phyloP scores from a whole-genome alignment of 108 stramenopile species.

The Skeletonema potamos region DNA sequence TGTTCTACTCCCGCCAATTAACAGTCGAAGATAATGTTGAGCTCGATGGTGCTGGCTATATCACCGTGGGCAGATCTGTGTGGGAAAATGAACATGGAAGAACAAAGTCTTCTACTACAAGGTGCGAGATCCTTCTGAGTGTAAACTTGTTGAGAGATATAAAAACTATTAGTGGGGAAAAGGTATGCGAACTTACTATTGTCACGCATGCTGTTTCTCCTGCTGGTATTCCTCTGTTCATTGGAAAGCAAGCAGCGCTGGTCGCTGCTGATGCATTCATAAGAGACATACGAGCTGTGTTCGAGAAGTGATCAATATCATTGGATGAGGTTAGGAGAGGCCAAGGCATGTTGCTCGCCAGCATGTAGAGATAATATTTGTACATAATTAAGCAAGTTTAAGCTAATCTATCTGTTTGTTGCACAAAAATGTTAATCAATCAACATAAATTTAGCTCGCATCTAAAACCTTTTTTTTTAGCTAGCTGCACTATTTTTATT shows the following conservation, averaged over 20 bases:
- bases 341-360: too few species aligned
- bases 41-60: slow-evolving; percentile 39
- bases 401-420: too few species aligned
- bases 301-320: slow-evolving; percentile 14
- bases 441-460: too few species aligned
- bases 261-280: slow-evolving; percentile 55
- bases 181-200: slow-evolving; percentile 53
- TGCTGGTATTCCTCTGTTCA: slow-evolving; percentile 51
- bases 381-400: not conserved
- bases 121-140: slow-evolving; percentile 66
- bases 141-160: slow-evolving; percentile 57
- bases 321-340: too few species aligned
- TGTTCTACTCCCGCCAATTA: slow-evolving; percentile 53
- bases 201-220: slow-evolving; percentile 62
- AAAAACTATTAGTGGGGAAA: slow-evolving; percentile 2
- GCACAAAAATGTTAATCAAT: too few species aligned
- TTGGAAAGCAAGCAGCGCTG: slow-evolving; percentile 54
- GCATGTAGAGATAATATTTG: too few species aligned
- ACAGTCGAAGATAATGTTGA: slow-evolving; percentile 21
- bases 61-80: slow-evolving; percentile 58
- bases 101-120: slow-evolving; percentile 21
- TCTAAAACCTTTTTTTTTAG: not conserved
- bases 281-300: slow-evolving; percentile 55
- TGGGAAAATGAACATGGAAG: slow-evolving; percentile 47
- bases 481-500: not conserved